Percentiles rank a stretch among this genome's conserved stretches.
Conservation (phyloP, 2,329 filamentous ascomycete species). For the Phialemoniopsis sp. region DNA sequence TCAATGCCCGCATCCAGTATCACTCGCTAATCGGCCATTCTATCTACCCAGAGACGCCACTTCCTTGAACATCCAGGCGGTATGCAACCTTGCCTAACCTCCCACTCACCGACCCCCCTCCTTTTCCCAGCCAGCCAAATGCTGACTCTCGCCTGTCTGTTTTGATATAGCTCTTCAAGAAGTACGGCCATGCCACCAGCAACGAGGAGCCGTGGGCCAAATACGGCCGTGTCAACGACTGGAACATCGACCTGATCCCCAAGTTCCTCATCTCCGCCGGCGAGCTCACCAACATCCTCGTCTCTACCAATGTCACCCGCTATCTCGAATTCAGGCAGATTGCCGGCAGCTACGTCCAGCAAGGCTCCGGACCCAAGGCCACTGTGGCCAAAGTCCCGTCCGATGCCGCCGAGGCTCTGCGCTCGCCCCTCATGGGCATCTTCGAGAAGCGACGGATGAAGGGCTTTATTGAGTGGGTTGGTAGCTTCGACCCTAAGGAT, state of each 20-base stretch:
- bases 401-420: slow-evolving; percentile 83
- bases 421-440: slow-evolving; percentile 91
- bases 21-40: too few relatives aligned
- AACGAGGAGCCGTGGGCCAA: slow-evolving; percentile 96
- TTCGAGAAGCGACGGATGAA: slow-evolving; percentile 98
- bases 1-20: too few relatives aligned
- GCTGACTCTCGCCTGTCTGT: neutral
- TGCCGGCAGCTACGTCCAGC: slow-evolving; percentile 93
- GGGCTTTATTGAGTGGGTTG: slow-evolving; percentile 95
- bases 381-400: slow-evolving; percentile 97
- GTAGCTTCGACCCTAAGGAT: slow-evolving; percentile 77
- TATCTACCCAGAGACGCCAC: slow-evolving; percentile 74
- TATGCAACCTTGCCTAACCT: slow-evolving; percentile 34
- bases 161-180: slow-evolving; percentile 78
- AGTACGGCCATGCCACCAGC: slow-evolving; percentile 76
- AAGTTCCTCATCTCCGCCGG: slow-evolving; percentile 99
- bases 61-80: slow-evolving; percentile 93
- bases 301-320: slow-evolving; percentile 87
- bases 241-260: slow-evolving; percentile 98
- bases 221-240: slow-evolving; percentile 94
- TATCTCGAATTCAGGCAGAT: slow-evolving; percentile 94
- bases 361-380: slow-evolving; percentile 74
- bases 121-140: neutral
- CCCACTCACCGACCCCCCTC: slow-evolving; percentile 1
- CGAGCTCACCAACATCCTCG: slow-evolving; percentile 96